Base-by-base conservation (phyloP, 768 basidiomycete species). In the Boletus tomentosulus region DNA sequence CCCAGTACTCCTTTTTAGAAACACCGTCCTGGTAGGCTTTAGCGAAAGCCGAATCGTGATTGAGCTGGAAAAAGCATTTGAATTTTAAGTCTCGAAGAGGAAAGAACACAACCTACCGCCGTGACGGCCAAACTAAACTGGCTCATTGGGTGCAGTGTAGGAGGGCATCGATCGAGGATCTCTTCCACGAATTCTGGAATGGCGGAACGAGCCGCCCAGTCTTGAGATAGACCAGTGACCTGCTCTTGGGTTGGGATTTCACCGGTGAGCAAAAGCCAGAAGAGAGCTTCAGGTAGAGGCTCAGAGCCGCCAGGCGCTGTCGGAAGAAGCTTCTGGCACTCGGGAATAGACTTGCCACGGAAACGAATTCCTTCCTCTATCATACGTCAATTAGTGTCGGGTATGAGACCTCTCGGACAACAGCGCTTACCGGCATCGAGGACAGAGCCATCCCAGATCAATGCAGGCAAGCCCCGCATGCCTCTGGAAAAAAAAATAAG, bases 361-460 rank as follows among this genome's bases (percentile, higher is more conserved):
- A 98, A 98, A 61, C 96, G 92, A 66, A 98, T 98, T 54, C 96
- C 96, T 78, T 97, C 94, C 67, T 95, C 90, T 89, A 62, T 8
- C 57, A 47, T 24, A 59, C 24, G 10, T 27, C 49, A 15, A 4
- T 55, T 4, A 47, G 39, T 19, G 13, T 24, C 8, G 4, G 35
- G 9, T 16, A 16, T 22, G 27, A 34, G 8, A 12, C 19, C 6
- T 3, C 27, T 33, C 9, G 9, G 34, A 51, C 15, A 31, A 10
- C 7, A 45, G 43, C 9, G 71, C 82, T 53, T 50, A 87, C 90
- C 87, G 50, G 96, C 83, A 69, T 98, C 96, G 58, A 98, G 85
- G 56, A 98, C 96, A 52, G 96, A 98, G 56, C 90, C 96, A 60
- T 98, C 96, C 96, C 96, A 98, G 63, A 98, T 92, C 62, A 98